phyloP scores from a whole-genome alignment of 2,329 filamentous ascomycete genomes.

The Ophiostoma triangulosporum region DNA sequence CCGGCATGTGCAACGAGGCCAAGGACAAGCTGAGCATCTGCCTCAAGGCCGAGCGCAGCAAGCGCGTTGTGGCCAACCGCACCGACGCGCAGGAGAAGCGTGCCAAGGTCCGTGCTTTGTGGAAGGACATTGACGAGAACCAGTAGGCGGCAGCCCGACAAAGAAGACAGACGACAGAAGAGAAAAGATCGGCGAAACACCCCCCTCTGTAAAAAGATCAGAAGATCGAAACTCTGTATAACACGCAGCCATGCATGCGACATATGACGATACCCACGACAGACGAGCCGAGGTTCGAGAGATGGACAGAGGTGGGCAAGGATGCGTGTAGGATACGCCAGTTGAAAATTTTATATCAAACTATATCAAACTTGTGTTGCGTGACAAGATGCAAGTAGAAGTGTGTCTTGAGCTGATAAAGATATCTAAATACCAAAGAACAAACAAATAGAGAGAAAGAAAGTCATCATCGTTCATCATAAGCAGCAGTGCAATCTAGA shows the following conservation, averaged over 20 bases:
- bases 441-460: neutral
- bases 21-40: conserved; percentile 80
- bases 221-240: neutral
- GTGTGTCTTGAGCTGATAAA: too few species aligned
- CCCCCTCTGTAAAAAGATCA: neutral
- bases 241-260: neutral
- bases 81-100: conserved; percentile 55
- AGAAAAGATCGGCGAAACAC: neutral
- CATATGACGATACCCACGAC: neutral
- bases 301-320: neutral
- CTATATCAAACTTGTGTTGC: too few species aligned
- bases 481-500: too few species aligned
- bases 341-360: too few species aligned
- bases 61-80: conserved; percentile 66
- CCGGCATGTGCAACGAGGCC: conserved; percentile 78
- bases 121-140: conserved; percentile 65
- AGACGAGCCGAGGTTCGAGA: neutral
- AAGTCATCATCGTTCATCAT: too few species aligned
- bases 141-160: conserved; percentile 21
- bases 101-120: conserved; percentile 61
- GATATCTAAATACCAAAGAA: neutral
- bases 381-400: too few species aligned
- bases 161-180: neutral
- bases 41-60: conserved; percentile 64
- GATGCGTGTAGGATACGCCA: neutral